These are phyloP conservation scores for Aspergillus glaucus DNA, from an alignment of 2,329 filamentous ascomycete genomes.

Conservation along the genomic window DNA sequence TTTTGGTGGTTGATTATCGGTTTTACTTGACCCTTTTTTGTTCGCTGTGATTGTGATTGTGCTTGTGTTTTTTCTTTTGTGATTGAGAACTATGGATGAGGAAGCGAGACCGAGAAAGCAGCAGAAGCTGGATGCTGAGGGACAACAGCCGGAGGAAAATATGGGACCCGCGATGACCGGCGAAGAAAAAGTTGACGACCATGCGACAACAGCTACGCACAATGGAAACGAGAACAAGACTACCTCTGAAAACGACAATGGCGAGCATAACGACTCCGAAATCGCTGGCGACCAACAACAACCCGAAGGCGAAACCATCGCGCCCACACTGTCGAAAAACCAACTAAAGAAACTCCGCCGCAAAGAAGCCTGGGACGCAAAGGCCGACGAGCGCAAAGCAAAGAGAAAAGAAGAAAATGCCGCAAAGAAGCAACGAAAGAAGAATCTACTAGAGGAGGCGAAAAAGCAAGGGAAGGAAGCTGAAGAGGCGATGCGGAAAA, in stretches of 20 bases:
- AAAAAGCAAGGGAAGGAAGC: constrained; percentile 20
- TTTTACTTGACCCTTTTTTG: constrained; percentile 4
- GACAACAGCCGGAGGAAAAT: constrained; percentile 12
- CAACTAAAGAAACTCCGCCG: constrained; percentile 73
- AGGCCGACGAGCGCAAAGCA: constrained; percentile 54
- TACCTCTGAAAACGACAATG: constrained; percentile 3
- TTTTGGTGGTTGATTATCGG: constrained; percentile 1
- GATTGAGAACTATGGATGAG: constrained; percentile 41
- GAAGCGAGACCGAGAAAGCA: constrained; percentile 52
- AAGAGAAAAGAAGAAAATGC: constrained; percentile 52
- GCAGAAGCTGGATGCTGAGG: constrained; percentile 44
- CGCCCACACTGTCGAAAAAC: constrained; percentile 65
- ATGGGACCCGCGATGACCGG: constrained; percentile 26
- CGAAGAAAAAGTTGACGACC: constrained; percentile 4
- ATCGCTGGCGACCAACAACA: background rate
- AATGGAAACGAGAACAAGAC: constrained; percentile 3
- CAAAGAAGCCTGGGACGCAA: constrained; percentile 68
- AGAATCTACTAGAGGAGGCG: constrained; percentile 32
- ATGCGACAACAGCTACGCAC: background rate
- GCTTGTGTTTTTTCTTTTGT: background rate
- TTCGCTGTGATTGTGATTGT: constrained; percentile 3
- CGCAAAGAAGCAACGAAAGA: constrained; percentile 48
- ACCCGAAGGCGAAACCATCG: background rate
- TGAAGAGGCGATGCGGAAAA: constrained; percentile 20
- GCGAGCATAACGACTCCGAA: constrained; percentile 1